These are phyloP conservation scores for Nemania sp. DNA, from an alignment of 2,329 filamentous ascomycete genomes.

Conservation along the genomic window DNA sequence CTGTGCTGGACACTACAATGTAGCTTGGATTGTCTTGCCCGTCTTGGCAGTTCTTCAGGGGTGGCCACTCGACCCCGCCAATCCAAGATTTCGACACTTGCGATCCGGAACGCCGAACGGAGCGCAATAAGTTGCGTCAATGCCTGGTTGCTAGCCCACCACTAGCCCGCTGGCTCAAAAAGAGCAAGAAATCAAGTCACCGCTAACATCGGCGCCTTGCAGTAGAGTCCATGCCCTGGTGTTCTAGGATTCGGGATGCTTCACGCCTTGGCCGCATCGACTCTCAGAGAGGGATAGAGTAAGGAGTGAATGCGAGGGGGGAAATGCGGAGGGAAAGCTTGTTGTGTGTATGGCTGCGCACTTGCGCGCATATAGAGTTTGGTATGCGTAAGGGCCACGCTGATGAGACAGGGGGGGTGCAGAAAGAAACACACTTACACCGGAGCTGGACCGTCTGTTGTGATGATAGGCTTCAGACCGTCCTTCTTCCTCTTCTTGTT, in stretches of 20 bases:
- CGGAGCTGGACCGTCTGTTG: conserved; percentile 67
- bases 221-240: background rate
- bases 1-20: conserved; percentile 23
- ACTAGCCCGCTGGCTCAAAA: background rate
- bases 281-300: background rate
- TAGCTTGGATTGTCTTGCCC: background rate
- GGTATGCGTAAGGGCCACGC: conserved; percentile 1
- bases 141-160: conserved; percentile 22
- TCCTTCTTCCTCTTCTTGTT: conserved; percentile 83
- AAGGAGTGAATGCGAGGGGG: conserved; percentile 3
- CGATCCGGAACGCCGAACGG: conserved; percentile 25
- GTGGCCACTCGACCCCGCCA: conserved; percentile 43
- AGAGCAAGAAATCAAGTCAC: background rate
- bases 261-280: background rate
- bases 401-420: conserved; percentile 11
- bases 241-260: background rate
- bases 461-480: conserved; percentile 80
- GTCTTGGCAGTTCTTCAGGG: conserved; percentile 29
- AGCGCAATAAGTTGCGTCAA: conserved; percentile 34
- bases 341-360: conserved; percentile 21
- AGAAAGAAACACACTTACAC: conserved; percentile 47
- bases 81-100: conserved; percentile 32
- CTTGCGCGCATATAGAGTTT: conserved; percentile 15
- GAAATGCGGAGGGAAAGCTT: background rate
- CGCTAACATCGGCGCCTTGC: background rate